These are phyloP conservation scores for Thalia dealbata DNA, from an alignment of 176 grass and related monocot species.

Conservation along the genomic window DNA sequence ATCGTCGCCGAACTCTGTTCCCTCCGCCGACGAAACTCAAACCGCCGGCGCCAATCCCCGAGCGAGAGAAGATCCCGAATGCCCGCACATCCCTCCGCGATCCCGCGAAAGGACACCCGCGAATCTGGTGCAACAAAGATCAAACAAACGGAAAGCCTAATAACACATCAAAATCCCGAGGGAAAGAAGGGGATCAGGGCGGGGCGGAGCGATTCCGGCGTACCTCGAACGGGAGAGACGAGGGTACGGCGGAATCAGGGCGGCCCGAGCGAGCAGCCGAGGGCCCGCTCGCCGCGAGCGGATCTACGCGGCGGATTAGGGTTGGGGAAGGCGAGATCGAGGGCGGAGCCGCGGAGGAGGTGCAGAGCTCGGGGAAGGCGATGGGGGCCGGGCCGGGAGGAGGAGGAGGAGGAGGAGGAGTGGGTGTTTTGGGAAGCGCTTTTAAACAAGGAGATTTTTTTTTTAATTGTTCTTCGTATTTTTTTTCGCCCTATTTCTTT, in stretches of 20 bases:
- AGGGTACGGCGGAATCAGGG: neutral
- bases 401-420: neutral
- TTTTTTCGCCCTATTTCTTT: neutral
- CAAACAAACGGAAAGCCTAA: neutral
- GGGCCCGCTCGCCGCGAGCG: neutral
- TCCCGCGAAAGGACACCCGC: neutral
- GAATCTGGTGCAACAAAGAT: neutral
- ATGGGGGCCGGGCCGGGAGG: neutral
- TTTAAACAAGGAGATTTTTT: neutral
- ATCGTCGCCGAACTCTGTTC: neutral
- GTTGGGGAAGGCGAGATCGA: neutral
- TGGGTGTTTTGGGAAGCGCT: neutral
- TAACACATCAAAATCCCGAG: neutral
- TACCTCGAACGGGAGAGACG: neutral
- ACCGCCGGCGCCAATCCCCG: neutral
- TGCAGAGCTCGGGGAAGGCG: neutral
- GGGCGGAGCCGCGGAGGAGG: neutral
- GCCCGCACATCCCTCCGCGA: neutral
- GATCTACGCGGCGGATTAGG: neutral
- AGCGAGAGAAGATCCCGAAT: neutral
- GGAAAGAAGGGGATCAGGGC: neutral
- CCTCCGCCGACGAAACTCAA: neutral
- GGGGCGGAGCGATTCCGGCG: neutral
- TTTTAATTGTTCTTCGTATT: neutral
- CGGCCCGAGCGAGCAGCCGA: neutral